These are phyloP conservation scores for Eucalyptus grandis DNA, from an alignment of 345 rosid genomes.

Conservation along the genomic window DNA sequence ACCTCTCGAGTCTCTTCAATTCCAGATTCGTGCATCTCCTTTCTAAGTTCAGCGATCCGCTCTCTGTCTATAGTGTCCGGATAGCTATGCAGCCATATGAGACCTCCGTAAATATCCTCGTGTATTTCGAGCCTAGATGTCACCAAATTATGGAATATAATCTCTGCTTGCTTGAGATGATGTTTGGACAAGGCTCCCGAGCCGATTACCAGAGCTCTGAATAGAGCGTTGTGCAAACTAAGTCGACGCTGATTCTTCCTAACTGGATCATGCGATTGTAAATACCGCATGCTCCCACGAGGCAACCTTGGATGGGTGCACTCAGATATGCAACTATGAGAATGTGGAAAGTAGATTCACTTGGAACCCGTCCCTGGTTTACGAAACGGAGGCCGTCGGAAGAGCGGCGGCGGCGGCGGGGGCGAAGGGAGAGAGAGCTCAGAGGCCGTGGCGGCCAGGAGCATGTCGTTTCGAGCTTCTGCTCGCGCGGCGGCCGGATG, in stretches of 20 bases:
- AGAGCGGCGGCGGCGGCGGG: too few species aligned
- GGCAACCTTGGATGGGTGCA: constrained; percentile 45
- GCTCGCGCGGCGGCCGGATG: too few species aligned
- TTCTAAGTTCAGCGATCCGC: constrained; percentile 36
- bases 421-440: too few species aligned
- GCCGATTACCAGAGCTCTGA: constrained; percentile 53
- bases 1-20: constrained; percentile 51
- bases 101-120: constrained; percentile 53
- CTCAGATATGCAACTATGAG: constrained; percentile 72
- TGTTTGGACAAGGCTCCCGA: constrained; percentile 40
- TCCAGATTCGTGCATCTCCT: constrained; percentile 55
- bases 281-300: constrained; percentile 72
- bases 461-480: too few species aligned
- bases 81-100: constrained; percentile 80
- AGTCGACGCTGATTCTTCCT: constrained; percentile 66
- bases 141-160: constrained; percentile 64
- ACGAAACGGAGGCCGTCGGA: background rate
- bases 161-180: constrained; percentile 76
- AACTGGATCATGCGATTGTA: constrained; percentile 87
- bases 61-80: constrained; percentile 53
- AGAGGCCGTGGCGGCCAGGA: too few species aligned
- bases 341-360: constrained; percentile 83
- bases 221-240: constrained; percentile 66
- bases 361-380: constrained; percentile 84
- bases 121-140: constrained; percentile 60